Percentiles rank a stretch among this genome's conserved stretches.
Evolutionary conservation across 495 filamentous ascomycete genomes (phyloP).

Genomic region (Platismatia glauca): DNA sequence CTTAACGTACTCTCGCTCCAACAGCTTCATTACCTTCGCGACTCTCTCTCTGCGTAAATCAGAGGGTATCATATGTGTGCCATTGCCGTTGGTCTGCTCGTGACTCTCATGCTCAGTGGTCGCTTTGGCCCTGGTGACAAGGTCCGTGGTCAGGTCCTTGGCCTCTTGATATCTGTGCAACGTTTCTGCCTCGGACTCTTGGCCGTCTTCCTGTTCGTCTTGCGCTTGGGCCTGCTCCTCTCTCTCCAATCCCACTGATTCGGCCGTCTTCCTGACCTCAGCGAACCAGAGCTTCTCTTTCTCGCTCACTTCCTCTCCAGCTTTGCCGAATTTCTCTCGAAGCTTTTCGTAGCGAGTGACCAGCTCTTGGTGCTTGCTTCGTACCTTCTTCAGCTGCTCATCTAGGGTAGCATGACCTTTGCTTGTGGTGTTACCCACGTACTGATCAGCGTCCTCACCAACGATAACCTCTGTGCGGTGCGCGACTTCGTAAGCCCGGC

Average conservation of each 20-base stretch:
- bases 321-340: conserved; percentile 48
- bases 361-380: conserved; percentile 50
- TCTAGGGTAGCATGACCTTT: conserved; percentile 36
- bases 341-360: conserved; percentile 55
- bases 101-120: conserved; percentile 23
- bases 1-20: conserved; percentile 54
- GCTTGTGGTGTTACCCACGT: conserved; percentile 29
- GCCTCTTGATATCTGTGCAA: conserved; percentile 22
- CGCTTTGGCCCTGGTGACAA: conserved; percentile 43
- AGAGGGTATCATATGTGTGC: conserved; percentile 48
- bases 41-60: conserved; percentile 60
- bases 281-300: conserved; percentile 60
- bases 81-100: conserved; percentile 25
- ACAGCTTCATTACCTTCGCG: conserved; percentile 57
- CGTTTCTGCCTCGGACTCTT: conserved; percentile 6
- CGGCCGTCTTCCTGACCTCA: conserved; percentile 49
- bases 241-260: conserved; percentile 26
- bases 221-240: conserved; percentile 24
- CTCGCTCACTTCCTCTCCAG: conserved; percentile 58
- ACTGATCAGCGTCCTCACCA: conserved; percentile 48
- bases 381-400: conserved; percentile 50
- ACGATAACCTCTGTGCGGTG: conserved; percentile 56
- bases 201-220: conserved; percentile 27
- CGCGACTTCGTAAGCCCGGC: conserved; percentile 56
- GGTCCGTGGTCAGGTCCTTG: conserved; percentile 40